Evolutionary conservation across 2,329 filamentous ascomycete species (phyloP), one percentile per base, ranked within the genome.

Genomic region (Whalleya microplaca): DNA sequence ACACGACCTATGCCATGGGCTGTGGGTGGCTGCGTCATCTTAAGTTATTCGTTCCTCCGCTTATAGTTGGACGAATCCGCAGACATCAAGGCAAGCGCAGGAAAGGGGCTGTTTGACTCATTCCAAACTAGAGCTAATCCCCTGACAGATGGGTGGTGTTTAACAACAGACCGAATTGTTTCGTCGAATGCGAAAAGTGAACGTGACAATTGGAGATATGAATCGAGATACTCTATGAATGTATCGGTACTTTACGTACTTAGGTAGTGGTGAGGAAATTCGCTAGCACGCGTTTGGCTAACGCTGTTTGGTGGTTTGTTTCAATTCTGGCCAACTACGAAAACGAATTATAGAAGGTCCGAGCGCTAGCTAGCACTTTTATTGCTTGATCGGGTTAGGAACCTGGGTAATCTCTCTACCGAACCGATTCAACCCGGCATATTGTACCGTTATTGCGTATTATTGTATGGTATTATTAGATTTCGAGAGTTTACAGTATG

Each of bases 181-280:
- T n/a, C n/a, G n/a, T n/a, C n/a, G n/a, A n/a, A n/a, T n/a, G n/a
- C 23, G 14, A 51, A 37, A 61, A 55, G 44, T 42, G 53, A 61
- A 55, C n/a, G n/a, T n/a, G n/a, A n/a, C n/a, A 55, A 53, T 18
- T 48, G n/a, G 58, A 61, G 55, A 61, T 56, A 43, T 56, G 45
- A 58, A n/a, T n/a, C n/a, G n/a, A n/a, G n/a, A n/a, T n/a, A n/a
- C 44, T 48, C 51, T 27, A 27, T 9, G 4, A 4, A 27, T 27
- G 23, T 27, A 27, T 27, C 4, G 9, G 23, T 27, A 27, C 23
- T 27, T 27, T n/a, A n/a, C n/a, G 6, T 29, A 29, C 27, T 12
- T 29, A 29, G 27, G 6, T 29, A n/a, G 27, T 29, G 27, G 27
- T 29, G 27, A 29, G 27, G n/a, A n/a, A 29, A 29, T 29, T 5